Evolutionary conservation across 345 rosid species (phyloP).

Genomic region (Pistacia integerrima): DNA sequence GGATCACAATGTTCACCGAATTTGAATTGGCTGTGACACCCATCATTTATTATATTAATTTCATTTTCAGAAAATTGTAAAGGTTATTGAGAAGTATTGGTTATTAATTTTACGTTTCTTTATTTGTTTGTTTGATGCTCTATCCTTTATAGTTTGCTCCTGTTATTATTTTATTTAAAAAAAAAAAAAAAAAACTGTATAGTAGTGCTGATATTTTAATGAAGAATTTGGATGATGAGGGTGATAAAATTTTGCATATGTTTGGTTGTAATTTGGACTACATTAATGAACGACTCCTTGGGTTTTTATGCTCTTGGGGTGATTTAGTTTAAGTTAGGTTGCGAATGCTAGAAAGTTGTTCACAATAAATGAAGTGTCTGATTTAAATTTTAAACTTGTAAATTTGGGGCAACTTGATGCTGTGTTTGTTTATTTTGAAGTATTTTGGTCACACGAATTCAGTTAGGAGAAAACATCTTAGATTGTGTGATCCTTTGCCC

Average conservation of each 20-base stretch:
- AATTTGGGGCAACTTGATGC: not conserved
- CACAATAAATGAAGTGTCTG: not conserved
- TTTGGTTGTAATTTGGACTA: not conserved
- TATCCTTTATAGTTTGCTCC: not conserved
- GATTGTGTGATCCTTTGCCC: constrained; percentile 16
- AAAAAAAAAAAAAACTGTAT: not conserved
- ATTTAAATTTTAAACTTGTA: not conserved
- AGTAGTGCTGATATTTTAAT: not conserved
- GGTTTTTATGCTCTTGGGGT: not conserved
- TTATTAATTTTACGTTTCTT: not conserved
- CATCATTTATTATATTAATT: not conserved
- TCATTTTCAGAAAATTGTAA: not conserved
- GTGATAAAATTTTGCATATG: not conserved
- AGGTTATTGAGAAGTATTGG: not conserved
- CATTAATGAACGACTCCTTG: not conserved
- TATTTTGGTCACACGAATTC: not conserved
- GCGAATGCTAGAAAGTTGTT: not conserved
- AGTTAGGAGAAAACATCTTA: not conserved
- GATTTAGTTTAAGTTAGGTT: not conserved
- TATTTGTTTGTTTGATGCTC: not conserved
- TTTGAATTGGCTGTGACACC: not conserved
- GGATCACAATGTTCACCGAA: not conserved
- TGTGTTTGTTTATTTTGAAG: not conserved
- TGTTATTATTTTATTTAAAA: not conserved
- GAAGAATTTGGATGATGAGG: not conserved